Evolutionary conservation across 1,284 basidiomycete genomes (phyloP).

Genomic region (Salmacisia buchloeana): DNA sequence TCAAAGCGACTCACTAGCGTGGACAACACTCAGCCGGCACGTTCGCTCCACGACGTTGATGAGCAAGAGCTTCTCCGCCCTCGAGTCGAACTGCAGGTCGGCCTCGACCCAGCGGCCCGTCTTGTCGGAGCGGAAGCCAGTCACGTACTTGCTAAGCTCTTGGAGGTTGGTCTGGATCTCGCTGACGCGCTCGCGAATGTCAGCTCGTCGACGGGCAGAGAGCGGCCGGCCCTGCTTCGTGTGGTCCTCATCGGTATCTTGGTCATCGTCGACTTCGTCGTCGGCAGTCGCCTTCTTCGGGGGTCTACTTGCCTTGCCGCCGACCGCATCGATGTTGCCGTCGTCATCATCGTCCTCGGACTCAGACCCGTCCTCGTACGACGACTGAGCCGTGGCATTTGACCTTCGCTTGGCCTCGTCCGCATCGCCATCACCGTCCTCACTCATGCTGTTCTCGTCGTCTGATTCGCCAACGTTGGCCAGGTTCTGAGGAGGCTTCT

Average conservation of each 20-base stretch:
- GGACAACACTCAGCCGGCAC: slow-evolving; percentile 43
- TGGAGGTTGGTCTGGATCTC: slow-evolving; percentile 54
- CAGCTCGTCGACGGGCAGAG: slow-evolving; percentile 24
- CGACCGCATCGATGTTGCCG: slow-evolving; percentile 33
- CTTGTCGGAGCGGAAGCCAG: slow-evolving; percentile 68
- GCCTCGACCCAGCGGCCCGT: slow-evolving; percentile 55
- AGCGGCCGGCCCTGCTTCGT: slow-evolving; percentile 12
- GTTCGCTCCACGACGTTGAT: slow-evolving; percentile 49
- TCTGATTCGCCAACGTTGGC: slow-evolving; percentile 34
- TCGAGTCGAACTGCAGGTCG: slow-evolving; percentile 36
- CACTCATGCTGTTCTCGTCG: slow-evolving; percentile 28
- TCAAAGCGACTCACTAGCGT: slow-evolving; percentile 27
- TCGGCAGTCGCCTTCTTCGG: slow-evolving; percentile 43
- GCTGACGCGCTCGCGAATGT: slow-evolving; percentile 45
- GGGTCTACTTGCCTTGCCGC: too few relatives aligned
- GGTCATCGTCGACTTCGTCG: slow-evolving; percentile 30
- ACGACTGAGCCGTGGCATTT: slow-evolving; percentile 65
- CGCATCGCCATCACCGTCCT: slow-evolving; percentile 66
- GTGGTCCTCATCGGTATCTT: slow-evolving; percentile 50
- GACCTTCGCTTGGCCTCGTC: slow-evolving; percentile 62
- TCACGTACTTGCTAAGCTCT: slow-evolving; percentile 56
- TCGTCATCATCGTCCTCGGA: slow-evolving; percentile 38
- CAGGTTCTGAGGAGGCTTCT: background rate
- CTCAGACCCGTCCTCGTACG: slow-evolving; percentile 60
- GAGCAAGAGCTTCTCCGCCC: slow-evolving; percentile 47